These are phyloP conservation scores for Saturnispora bothae DNA, from an alignment of 805 yeast genomes.

Conservation along the genomic window DNA sequence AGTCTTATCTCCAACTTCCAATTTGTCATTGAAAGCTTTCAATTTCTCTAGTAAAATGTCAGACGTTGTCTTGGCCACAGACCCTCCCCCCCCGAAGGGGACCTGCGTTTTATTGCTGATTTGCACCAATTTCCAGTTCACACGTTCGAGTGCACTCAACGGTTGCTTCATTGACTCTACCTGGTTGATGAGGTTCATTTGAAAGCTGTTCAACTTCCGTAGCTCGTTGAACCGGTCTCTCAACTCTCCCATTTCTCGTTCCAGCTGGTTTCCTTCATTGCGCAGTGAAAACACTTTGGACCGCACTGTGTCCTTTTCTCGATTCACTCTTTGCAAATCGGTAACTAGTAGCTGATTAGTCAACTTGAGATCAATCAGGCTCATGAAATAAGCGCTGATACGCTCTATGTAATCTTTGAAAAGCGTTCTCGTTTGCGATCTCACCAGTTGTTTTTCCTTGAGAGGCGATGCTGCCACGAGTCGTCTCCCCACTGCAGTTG, in stretches of 20 bases:
- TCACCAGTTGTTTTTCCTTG: neutral
- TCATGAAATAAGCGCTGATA: constrained; percentile 23
- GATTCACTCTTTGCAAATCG: constrained; percentile 22
- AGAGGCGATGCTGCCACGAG: neutral
- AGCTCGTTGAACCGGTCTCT: constrained; percentile 13
- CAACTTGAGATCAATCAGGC: constrained; percentile 28
- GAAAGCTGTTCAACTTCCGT: constrained; percentile 12
- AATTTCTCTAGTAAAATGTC: constrained; percentile 20
- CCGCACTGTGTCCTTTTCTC: constrained; percentile 24
- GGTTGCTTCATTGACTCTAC: constrained; percentile 3
- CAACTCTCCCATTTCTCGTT: constrained; percentile 14
- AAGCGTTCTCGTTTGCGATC: constrained; percentile 8
- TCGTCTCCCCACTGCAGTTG: constrained; percentile 7
- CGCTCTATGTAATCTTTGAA: constrained; percentile 16
- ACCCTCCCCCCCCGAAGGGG: neutral
- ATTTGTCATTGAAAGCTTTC: constrained; percentile 19
- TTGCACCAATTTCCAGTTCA: constrained; percentile 14
- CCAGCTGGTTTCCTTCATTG: constrained; percentile 18
- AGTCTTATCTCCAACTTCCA: constrained; percentile 16
- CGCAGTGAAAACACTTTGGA: constrained; percentile 22
- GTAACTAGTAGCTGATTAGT: constrained; percentile 25
- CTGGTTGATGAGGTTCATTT: constrained; percentile 4
- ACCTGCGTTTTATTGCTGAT: constrained; percentile 9
- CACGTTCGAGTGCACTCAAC: constrained; percentile 3
- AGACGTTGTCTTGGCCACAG: constrained; percentile 20